Base-by-base conservation (phyloP, 2,329 filamentous ascomycete genomes). In the Penicillium sumatraense region DNA sequence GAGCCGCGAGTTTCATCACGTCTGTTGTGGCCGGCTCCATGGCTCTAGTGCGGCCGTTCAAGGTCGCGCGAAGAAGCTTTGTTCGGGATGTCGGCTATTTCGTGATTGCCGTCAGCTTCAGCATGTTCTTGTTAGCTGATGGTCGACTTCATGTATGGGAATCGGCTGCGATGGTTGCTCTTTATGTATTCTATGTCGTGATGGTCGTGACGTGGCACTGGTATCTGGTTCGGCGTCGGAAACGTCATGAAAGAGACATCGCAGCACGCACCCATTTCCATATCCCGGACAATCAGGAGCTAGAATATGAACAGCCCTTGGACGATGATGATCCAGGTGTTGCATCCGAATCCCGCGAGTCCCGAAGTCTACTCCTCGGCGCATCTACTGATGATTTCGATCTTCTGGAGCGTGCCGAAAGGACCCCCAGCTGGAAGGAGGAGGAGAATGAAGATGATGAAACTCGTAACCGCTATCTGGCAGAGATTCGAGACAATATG, bases 1-100 rank as follows among this genome's bases (percentile, higher is more conserved):
- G 95, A 29, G 95, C 95, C 10, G 95, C 95, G 29, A 87, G 91
- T 60, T 99, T 99, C 77, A 99, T 99, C 73, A 96, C 93, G 1
- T 90, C 93, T 1, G 93, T 99, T 16, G 95, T 99, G 29, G 92
- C 93, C 5, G 95, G 95, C 14, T 96, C 92, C 53, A 99, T 99
- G 95, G 95, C 93, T 13, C 77, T 99, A 52, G 93, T 97, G n/a
- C 85, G 91, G 60, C 95, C 96, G 51, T 99, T 99, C 74, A 89
- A 88, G 62, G 95, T 99, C 49, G 90, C 91, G 50, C 88, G 87
- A 66, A 90, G 89, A 73, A 95, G 91, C 31, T 99, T 98, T 70
- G 84, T 97, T 20, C 85, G 95, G 61, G 95, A 99, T 69, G 89
- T 98, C 10, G 84, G 86, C 54, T 99, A 97, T 78, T 99, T 99